Conservation (phyloP, 495 filamentous ascomycete genomes). For the Podospora anserina region DNA sequence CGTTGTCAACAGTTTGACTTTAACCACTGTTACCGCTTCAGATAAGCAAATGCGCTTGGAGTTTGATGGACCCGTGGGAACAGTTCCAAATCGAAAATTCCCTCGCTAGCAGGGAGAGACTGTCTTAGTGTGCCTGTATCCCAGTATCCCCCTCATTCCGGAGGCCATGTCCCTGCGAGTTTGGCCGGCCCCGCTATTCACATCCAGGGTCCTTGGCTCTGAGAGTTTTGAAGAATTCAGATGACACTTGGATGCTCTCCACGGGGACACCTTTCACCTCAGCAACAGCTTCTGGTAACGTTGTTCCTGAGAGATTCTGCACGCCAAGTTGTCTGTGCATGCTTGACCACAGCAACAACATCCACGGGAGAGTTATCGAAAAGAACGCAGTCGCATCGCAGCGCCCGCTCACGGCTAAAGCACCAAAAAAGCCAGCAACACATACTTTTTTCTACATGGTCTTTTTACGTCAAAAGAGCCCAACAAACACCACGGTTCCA, state of each 20-base stretch:
- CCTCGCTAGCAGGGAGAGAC: background rate
- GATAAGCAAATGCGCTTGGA: background rate
- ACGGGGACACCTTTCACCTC: background rate
- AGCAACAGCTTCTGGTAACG: background rate
- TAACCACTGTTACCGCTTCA: background rate
- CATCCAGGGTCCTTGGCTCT: background rate
- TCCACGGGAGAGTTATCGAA: background rate
- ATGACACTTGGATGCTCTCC: background rate
- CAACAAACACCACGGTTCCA: background rate
- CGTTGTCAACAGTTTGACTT: background rate
- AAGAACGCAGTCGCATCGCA: conserved; percentile 3
- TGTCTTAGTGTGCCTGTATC: background rate
- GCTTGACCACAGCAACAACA: conserved; percentile 1
- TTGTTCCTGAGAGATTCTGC: conserved; percentile 1
- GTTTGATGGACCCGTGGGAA: background rate
- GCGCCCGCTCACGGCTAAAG: background rate
- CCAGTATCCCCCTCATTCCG: background rate
- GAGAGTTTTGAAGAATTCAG: background rate
- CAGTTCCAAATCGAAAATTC: background rate
- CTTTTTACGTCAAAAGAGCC: background rate
- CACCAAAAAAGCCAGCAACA: background rate
- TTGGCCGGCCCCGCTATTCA: background rate
- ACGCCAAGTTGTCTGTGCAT: background rate
- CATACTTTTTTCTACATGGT: background rate
- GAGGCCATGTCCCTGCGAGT: background rate